These are phyloP conservation scores for Rosa persica DNA, from an alignment of 306 rosid species.

Conservation along the genomic window DNA sequence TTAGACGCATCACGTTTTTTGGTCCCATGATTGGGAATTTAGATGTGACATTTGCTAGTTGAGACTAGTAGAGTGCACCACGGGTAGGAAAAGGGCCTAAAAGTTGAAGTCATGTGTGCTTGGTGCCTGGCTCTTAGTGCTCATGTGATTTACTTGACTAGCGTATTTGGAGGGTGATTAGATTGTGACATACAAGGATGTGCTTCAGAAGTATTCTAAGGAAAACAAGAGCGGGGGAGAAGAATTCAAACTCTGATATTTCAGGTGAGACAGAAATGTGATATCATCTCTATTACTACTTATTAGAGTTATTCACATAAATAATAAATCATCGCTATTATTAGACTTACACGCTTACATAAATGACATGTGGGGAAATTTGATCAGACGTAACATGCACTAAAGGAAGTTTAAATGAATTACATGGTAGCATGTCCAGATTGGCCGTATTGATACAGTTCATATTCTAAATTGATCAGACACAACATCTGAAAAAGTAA, in stretches of 20 bases:
- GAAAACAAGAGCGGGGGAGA: not conserved
- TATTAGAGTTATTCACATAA: no score
- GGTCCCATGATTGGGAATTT: not conserved
- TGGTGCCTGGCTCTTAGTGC: not conserved
- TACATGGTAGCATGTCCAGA: no score
- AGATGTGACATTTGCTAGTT: not conserved
- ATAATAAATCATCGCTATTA: no score
- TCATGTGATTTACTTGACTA: not conserved
- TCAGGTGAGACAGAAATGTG: not conserved
- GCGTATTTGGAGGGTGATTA: constrained; percentile 14
- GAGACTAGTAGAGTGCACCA: not conserved
- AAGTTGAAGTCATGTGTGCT: constrained; percentile 9
- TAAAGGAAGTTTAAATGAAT: no score
- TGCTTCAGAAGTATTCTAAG: no score
- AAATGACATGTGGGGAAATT: no score
- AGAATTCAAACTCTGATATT: not conserved
- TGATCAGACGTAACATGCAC: no score
- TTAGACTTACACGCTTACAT: no score
- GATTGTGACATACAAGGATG: not conserved
- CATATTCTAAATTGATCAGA: not conserved
- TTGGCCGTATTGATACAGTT: no score
- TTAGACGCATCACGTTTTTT: not conserved
- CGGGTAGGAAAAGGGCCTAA: not conserved
- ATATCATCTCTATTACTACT: no score
- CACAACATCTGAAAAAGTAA: not conserved